Evolutionary conservation across 1,284 basidiomycete genomes (phyloP).

Genomic region (Pseudozyma sp.): DNA sequence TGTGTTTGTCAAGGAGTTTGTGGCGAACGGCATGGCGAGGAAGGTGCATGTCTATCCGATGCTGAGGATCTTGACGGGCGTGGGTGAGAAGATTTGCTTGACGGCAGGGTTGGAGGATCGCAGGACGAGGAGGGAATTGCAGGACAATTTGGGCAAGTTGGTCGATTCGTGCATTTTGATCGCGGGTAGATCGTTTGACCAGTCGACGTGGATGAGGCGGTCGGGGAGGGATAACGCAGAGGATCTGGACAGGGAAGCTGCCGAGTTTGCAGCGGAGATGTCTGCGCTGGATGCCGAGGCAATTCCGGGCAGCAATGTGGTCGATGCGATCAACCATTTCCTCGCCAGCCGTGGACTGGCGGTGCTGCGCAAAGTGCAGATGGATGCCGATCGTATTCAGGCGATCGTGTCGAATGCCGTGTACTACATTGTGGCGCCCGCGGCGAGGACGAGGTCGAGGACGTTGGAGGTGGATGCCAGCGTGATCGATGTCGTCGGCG

Average conservation of each 20-base stretch:
- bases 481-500: slow-evolving; percentile 75
- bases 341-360: slow-evolving; percentile 80
- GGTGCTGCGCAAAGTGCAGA: slow-evolving; percentile 80
- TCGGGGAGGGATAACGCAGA: slow-evolving; percentile 73
- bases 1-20: slow-evolving; percentile 82
- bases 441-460: slow-evolving; percentile 74
- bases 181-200: slow-evolving; percentile 80
- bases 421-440: slow-evolving; percentile 85
- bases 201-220: slow-evolving; percentile 82
- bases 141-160: slow-evolving; percentile 88
- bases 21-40: slow-evolving; percentile 68
- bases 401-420: slow-evolving; percentile 83
- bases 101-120: slow-evolving; percentile 87
- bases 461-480: slow-evolving; percentile 70
- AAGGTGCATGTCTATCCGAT: slow-evolving; percentile 77
- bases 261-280: slow-evolving; percentile 30
- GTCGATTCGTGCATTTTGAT: slow-evolving; percentile 83
- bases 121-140: slow-evolving; percentile 87
- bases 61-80: slow-evolving; percentile 82
- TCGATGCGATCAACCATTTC: slow-evolving; percentile 76
- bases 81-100: slow-evolving; percentile 86
- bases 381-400: slow-evolving; percentile 85
- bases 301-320: slow-evolving; percentile 1
- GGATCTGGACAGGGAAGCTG: slow-evolving; percentile 36
- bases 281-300: background rate